Conservation (phyloP, 345 rosid species). For the Cardamine occulta region DNA sequence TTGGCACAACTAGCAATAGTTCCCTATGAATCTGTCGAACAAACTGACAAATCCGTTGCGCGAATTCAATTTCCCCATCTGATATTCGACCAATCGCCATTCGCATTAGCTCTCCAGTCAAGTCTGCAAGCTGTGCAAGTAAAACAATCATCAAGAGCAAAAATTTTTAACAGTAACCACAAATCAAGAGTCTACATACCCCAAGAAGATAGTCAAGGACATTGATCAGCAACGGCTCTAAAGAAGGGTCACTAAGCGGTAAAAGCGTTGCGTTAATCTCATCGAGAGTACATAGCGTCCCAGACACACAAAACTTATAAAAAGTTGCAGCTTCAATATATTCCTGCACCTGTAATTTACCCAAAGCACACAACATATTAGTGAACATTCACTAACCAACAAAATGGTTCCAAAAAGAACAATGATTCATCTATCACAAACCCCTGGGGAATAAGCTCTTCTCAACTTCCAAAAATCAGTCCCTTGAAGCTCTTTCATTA, state of each 20-base stretch:
- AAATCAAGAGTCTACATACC: slow-evolving; percentile 49
- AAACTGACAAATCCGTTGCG: slow-evolving; percentile 76
- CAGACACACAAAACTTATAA: slow-evolving; percentile 76
- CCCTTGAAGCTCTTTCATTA: slow-evolving; percentile 85
- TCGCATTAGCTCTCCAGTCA: slow-evolving; percentile 98
- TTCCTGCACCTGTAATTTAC: slow-evolving; percentile 76
- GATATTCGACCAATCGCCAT: slow-evolving; percentile 93
- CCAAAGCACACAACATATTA: slow-evolving; percentile 9
- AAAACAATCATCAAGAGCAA: slow-evolving; percentile 1
- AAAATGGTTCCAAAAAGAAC: background rate
- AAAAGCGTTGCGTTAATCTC: slow-evolving; percentile 71
- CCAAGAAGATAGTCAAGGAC: slow-evolving; percentile 93
- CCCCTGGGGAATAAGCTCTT: slow-evolving; percentile 95
- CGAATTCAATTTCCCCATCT: slow-evolving; percentile 83
- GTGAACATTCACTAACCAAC: slow-evolving; percentile 8
- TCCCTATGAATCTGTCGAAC: slow-evolving; percentile 84
- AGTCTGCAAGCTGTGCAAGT: slow-evolving; percentile 76
- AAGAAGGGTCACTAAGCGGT: slow-evolving; percentile 68
- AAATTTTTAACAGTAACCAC: background rate
- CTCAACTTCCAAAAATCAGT: slow-evolving; percentile 92
- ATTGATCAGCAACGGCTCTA: slow-evolving; percentile 81
- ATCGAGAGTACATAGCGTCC: slow-evolving; percentile 67
- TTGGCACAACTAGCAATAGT: slow-evolving; percentile 75
- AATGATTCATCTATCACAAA: slow-evolving; percentile 36
- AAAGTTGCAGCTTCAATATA: slow-evolving; percentile 96